Base-by-base conservation (phyloP, 768 basidiomycete genomes). In the Leccinum fibrillosum region DNA sequence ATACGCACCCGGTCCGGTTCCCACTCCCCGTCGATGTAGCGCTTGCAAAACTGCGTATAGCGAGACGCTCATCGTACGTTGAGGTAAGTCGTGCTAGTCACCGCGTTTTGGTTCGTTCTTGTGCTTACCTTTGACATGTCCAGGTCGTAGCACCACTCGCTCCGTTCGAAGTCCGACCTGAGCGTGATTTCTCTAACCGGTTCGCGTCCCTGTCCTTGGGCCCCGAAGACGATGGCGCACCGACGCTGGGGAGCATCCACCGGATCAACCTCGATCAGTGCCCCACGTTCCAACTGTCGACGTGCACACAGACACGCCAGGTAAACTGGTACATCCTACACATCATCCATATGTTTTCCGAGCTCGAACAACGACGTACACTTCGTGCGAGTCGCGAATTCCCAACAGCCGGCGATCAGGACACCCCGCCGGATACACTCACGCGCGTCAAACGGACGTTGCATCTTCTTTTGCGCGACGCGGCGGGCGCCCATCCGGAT, bases 61-160 rank as follows among this genome's bases (percentile, higher is more conserved):
- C 83, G 8, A 74, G 84, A 28, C 80, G 77, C 56, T 84, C 83
- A 0, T 74, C 69, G 2, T 86, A 82, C 53, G 69, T 86, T 1
- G 74, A 73, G 65, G 74, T 70, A 34, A 25, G 64, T 58, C 4
- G 28, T 9, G 9, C 26, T 52, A 1, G 7, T 47, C 12, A 37
- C 53, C 7, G 34, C 2, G 15, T 55, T 5, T 28, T 13, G 12
- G 25, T 37, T 13, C 17, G 15, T 48, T 15, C 35, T 26, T n/a
- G 21, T 3, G 9, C 30, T 54, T 6, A 12, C 5, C 26, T 26
- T 21, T 28, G 17, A 17, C 9, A 32, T 39, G 17, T 42, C 44
- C n/a, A 60, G 69, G 72, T 72, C 8, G 44, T 68, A 8, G 62
- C 60, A 12, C 66, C 65, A 25, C 30, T 53, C 0, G 55, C 55